These are phyloP conservation scores for Filosporella fistucella DNA, from an alignment of 495 filamentous ascomycete genomes.

Conservation along the genomic window DNA sequence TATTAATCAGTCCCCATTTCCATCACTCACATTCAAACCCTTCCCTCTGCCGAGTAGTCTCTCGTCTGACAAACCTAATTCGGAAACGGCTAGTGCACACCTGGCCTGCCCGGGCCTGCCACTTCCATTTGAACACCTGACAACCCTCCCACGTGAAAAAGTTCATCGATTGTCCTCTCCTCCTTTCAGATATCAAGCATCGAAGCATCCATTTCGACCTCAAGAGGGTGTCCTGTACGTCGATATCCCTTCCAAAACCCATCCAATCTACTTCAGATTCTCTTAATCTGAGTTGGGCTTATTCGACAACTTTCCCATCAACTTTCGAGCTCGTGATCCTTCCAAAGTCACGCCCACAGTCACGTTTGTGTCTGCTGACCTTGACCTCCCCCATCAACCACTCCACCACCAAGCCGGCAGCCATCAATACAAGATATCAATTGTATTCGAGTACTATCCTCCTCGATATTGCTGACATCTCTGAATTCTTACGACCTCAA, in stretches of 20 bases:
- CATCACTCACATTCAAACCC: too few relatives aligned
- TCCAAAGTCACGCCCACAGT: conserved; percentile 8
- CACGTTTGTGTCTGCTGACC: conserved; percentile 21
- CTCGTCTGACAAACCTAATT: too few relatives aligned
- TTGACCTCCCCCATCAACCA: conserved; percentile 1
- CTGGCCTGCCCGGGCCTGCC: too few relatives aligned
- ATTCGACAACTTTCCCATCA: conserved; percentile 7
- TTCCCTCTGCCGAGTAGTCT: too few relatives aligned
- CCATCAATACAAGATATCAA: background rate
- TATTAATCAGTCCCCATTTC: too few relatives aligned
- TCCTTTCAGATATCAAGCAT: conserved; percentile 3
- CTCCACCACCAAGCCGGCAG: background rate
- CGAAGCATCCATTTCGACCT: background rate
- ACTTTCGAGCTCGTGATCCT: conserved; percentile 14
- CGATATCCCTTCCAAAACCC: background rate
- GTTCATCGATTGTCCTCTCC: too few relatives aligned
- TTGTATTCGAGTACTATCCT: background rate
- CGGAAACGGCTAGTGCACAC: too few relatives aligned
- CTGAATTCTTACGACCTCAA: background rate
- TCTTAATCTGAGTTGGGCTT: background rate
- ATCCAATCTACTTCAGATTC: conserved; percentile 2
- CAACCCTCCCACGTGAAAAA: conserved; percentile 5
- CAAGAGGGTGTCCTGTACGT: conserved; percentile 18
- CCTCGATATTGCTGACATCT: background rate
- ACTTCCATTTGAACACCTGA: too few relatives aligned